Conservation (phyloP, 441 rosid genomes). For the Eruca vesicaria region DNA sequence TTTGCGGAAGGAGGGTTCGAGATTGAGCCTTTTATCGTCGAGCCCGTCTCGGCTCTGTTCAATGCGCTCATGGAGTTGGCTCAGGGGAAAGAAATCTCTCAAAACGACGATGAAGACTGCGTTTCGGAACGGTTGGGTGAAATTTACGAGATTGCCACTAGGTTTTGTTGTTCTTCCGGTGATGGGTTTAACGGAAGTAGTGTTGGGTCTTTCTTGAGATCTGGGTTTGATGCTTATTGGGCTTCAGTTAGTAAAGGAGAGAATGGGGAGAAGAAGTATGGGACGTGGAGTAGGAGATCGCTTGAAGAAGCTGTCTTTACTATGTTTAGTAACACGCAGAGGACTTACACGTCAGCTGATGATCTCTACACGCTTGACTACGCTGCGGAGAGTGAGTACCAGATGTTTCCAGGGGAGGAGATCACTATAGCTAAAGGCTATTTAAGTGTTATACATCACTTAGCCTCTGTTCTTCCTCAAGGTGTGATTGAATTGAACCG, state of each 20-base stretch:
- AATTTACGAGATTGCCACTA: slow-evolving; percentile 45
- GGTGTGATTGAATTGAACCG: slow-evolving; percentile 67
- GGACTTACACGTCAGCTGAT: slow-evolving; percentile 89
- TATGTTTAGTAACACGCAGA: slow-evolving; percentile 73
- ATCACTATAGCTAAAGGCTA: slow-evolving; percentile 96
- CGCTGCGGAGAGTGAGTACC: slow-evolving; percentile 85
- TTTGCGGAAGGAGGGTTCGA: slow-evolving; percentile 79
- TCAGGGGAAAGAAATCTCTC: slow-evolving; percentile 57
- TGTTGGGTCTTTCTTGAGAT: slow-evolving; percentile 67
- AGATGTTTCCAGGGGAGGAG: slow-evolving; percentile 93
- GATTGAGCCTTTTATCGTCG: slow-evolving; percentile 48
- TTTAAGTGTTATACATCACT: slow-evolving; percentile 58
- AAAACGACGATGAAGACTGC: slow-evolving; percentile 32
- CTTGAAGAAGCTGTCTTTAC: slow-evolving; percentile 77
- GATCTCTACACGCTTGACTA: slow-evolving; percentile 75
- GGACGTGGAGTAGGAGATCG: slow-evolving; percentile 51
- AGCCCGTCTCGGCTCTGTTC: slow-evolving; percentile 58
- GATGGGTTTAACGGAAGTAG: slow-evolving; percentile 41
- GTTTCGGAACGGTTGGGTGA: slow-evolving; percentile 17
- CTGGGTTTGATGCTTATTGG: slow-evolving; percentile 67
- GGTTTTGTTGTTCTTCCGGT: slow-evolving; percentile 26
- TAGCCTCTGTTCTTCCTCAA: slow-evolving; percentile 77
- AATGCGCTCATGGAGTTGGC: slow-evolving; percentile 77
- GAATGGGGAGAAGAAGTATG: slow-evolving; percentile 35
- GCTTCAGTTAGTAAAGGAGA: slow-evolving; percentile 31